phyloP scores from a whole-genome alignment of 2,329 filamentous ascomycete species.

The Colletotrichum falcatum region DNA sequence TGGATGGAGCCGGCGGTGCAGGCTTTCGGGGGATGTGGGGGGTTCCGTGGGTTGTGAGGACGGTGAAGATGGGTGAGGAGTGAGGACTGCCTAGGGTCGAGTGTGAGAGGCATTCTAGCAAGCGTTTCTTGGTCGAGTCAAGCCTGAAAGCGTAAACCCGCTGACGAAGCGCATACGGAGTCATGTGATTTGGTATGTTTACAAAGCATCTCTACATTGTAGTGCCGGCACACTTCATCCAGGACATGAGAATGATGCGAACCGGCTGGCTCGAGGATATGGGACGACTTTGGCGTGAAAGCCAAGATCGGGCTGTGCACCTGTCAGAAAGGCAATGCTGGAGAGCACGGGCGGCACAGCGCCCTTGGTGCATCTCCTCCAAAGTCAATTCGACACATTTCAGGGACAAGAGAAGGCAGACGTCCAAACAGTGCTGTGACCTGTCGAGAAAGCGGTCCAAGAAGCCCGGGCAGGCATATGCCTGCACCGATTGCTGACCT shows the following conservation, averaged over 20 bases:
- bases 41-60: not conserved
- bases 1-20: conserved; percentile 42
- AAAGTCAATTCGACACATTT: conserved; percentile 14
- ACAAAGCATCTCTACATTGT: not conserved
- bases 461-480: conserved; percentile 32
- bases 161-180: not conserved
- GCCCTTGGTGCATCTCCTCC: not conserved
- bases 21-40: not conserved
- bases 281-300: conserved; percentile 19
- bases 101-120: not conserved
- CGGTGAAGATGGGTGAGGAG: conserved; percentile 1
- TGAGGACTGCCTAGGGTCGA: not conserved
- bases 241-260: not conserved
- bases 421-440: not conserved
- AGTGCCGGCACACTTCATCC: not conserved
- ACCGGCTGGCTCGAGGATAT: conserved; percentile 6
- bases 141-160: not conserved
- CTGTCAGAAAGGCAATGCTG: not conserved
- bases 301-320: not conserved
- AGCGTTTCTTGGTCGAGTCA: not conserved
- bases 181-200: not conserved
- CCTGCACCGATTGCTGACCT: conserved; percentile 15
- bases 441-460: not conserved
- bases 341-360: not conserved
- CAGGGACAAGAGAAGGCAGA: not conserved